Evolutionary conservation across 2,329 filamentous ascomycete species (phyloP), one percentile per base, ranked within the genome.

Genomic region (Cladosporium phlei): DNA sequence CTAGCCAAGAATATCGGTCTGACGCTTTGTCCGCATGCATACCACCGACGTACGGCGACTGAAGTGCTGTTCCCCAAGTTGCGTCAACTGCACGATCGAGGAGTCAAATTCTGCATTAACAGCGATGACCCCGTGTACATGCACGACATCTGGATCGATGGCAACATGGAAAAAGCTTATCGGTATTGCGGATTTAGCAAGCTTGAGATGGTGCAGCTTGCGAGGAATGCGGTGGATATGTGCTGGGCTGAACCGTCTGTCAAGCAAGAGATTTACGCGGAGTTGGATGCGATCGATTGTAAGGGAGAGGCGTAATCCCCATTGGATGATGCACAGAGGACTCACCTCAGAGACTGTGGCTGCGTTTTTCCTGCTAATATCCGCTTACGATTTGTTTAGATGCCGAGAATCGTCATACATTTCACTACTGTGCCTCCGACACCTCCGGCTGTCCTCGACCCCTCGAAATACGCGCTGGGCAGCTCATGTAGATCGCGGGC

Each of bases 131-230:
- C 38, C 5, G 38, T 30, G 9, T 30, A 40, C 5, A 30, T 40
- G 38, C 38, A 40, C 5, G 38, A 40, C 6, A 5, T 30, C 3
- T 40, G 38, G 38, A 30, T 40, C 17, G 19, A 24, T 30, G 38
- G 25, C n/a, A 40, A 40, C 10, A 40, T 30, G 38, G 38, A 40
- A 25, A 40, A 40, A 17, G 25, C 16, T 14, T 30, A 40, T 6
- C 28, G 9, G 25, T 40, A 40, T 4, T 29, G 25, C 12, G 17
- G 17, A 3, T 30, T 40, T 16, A 29, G 4, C 2, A 22, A 40
- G 6, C 17, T 17, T 30, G 25, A 40, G 8, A 40, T 40, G 38
- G 17, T 40, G 11, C 16, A 8, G 5, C n/a, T 40, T 24, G 38
- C 27, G 12, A 30, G 25, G n/a, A 40, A 32, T 19, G 38, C 38